Evolutionary conservation across 192 early-diverging fungal genomes (phyloP).

Genomic region (Anaeromyces robustus): DNA sequence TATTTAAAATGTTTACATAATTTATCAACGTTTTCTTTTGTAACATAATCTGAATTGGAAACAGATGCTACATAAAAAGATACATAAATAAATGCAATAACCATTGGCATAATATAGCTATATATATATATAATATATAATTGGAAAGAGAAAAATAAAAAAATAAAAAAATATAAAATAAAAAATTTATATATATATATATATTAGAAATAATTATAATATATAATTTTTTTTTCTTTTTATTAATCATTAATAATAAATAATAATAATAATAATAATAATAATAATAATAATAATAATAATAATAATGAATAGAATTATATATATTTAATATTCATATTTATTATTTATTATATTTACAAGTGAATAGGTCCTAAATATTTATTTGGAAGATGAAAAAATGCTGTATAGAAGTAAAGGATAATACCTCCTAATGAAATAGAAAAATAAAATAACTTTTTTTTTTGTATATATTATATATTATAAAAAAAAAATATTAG

Average conservation of each 20-base stretch:
- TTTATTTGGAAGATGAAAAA: background rate
- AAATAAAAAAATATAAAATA: too few species aligned
- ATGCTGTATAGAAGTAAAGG: background rate
- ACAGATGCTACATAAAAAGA: background rate
- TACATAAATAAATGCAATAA: background rate
- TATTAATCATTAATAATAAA: too few species aligned
- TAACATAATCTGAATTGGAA: background rate
- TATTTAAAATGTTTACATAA: background rate
- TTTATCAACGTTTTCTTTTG: background rate
- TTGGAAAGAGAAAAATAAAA: too few species aligned
- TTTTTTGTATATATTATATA: too few species aligned
- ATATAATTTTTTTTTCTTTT: too few species aligned
- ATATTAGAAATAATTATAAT: too few species aligned
- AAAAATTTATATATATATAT: too few species aligned
- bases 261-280: too few species aligned
- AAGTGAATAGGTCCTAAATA: background rate
- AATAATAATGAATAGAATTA: too few species aligned
- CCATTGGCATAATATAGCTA: background rate
- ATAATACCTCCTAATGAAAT: background rate
- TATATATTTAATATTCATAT: too few species aligned
- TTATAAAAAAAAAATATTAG: too few species aligned
- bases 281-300: too few species aligned
- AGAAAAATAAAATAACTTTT: background rate
- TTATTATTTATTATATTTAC: background rate
- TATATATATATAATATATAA: background rate